Evolutionary conservation across 1,284 basidiomycete genomes (phyloP), one percentile per base, ranked within the genome.

Genomic region (Ustilago loliicola): DNA sequence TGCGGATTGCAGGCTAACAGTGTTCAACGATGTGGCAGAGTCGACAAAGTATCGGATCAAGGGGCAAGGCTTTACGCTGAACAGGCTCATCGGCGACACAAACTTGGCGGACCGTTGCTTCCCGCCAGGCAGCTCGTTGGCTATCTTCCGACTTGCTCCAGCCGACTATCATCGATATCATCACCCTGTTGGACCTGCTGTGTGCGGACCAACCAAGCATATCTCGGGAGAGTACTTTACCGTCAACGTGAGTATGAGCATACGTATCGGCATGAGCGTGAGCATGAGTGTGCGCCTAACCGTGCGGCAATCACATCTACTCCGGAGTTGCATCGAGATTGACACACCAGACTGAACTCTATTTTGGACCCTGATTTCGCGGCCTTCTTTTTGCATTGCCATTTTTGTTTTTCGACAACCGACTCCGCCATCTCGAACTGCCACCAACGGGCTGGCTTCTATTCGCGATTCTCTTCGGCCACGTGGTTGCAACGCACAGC

Each of bases 41-140:
- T 95, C 97, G 1, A 97, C 94, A 1, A 88, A 89, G 36, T 88
- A 98, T 6, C 99, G 97, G 96, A 97, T 99, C 88, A 99, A 99
- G 85, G 97, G 96, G 0, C 91, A 94, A 36, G 94, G 97, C 80
- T 98, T 98, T 85, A 92, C 92, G 0, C 89, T 98, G 6, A 89
- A 88, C 4, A 89, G 92, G 2, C 88, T 99, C 34, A 89, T 99
- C 0, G 96, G 95, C 0, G 66, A 78, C 36, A 75, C 72, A 13
- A 62, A 73, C 32, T 63, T 74, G 93, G 88, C 90, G 11, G 77
- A 75, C 36, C 62, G 74, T 25, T 57, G 64, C 50, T 77, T 83
- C 63, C 68, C 71, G n/a, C 75, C 77, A 6, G 76, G 76, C 59
- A 78, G 76, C 67, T 78, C 76, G 32, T 79, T 93, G 1, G 91